These are phyloP conservation scores for Trypanosomatidae sp. DNA, from an alignment of 208 protist species.

Conservation along the genomic window DNA sequence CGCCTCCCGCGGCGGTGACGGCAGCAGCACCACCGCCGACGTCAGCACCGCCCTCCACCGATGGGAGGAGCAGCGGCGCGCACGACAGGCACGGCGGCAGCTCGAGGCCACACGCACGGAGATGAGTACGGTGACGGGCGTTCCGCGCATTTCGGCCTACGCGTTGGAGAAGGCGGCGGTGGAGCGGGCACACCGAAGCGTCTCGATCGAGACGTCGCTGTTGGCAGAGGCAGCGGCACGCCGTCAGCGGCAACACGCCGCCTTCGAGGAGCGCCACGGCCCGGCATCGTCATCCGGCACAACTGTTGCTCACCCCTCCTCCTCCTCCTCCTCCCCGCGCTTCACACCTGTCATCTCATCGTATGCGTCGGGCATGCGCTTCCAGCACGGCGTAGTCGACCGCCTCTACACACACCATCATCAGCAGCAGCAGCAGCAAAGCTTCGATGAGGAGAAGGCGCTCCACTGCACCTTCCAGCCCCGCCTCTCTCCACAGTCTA, in stretches of 20 bases:
- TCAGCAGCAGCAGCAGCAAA: neutral
- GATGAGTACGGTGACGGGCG: constrained; percentile 26
- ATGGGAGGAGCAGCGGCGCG: constrained; percentile 51
- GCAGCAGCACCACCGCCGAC: no score
- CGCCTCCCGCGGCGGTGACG: constrained; percentile 13
- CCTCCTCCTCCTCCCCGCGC: neutral
- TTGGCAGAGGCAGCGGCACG: constrained; percentile 49
- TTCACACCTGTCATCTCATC: constrained; percentile 45
- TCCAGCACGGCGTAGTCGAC: constrained; percentile 44
- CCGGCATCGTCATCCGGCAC: no score
- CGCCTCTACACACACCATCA: constrained; percentile 42
- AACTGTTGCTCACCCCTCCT: constrained; percentile 15
- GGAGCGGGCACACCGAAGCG: constrained; percentile 16
- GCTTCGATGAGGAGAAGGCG: constrained; percentile 37
- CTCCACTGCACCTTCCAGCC: constrained; percentile 64
- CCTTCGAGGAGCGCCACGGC: constrained; percentile 43
- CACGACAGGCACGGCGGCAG: constrained; percentile 25
- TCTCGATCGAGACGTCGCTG: constrained; percentile 57
- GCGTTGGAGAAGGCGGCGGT: constrained; percentile 37
- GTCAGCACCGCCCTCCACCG: constrained; percentile 19
- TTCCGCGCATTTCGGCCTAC: constrained; percentile 56
- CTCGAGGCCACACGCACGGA: constrained; percentile 35
- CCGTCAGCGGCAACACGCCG: constrained; percentile 47
- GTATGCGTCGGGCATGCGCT: constrained; percentile 38
- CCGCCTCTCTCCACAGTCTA: constrained; percentile 35